These are phyloP conservation scores for Coemansia sp. DNA, from an alignment of 192 early-diverging fungal species.

Conservation along the genomic window DNA sequence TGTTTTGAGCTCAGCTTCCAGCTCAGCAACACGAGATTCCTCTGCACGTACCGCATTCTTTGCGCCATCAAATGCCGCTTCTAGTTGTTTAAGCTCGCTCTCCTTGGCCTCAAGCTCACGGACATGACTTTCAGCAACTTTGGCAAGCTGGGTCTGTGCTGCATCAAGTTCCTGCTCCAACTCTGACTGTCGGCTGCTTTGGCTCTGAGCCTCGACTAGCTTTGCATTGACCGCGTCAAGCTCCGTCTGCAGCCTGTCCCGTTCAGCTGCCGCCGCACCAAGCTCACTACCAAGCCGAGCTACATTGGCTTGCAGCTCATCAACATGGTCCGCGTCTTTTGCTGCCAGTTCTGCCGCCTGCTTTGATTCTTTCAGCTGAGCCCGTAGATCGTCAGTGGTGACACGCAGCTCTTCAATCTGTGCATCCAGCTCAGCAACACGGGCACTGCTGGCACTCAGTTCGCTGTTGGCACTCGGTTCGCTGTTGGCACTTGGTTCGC, in stretches of 20 bases:
- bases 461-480: neutral
- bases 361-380: slow-evolving; percentile 14
- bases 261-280: neutral
- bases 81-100: slow-evolving; percentile 3
- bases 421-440: neutral
- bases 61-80: slow-evolving; percentile 5
- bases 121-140: neutral
- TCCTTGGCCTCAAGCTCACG: slow-evolving; percentile 3
- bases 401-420: neutral
- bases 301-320: neutral
- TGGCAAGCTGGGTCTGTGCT: neutral
- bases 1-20: neutral
- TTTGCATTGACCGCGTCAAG: neutral
- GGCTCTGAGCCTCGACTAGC: neutral
- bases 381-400: neutral
- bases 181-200: neutral
- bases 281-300: neutral
- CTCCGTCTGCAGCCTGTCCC: neutral
- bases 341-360: slow-evolving; percentile 1
- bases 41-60: neutral
- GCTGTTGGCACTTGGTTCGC: neutral
- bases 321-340: neutral
- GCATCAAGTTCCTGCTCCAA: neutral
- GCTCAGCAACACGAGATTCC: slow-evolving; percentile 9
- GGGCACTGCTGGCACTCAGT: neutral